A percentile compares a stretch with the other conserved stretches of the same genome.
phyloP scores from a whole-genome alignment of 1,284 basidiomycete species.

The Marasmius tenuissimus region DNA sequence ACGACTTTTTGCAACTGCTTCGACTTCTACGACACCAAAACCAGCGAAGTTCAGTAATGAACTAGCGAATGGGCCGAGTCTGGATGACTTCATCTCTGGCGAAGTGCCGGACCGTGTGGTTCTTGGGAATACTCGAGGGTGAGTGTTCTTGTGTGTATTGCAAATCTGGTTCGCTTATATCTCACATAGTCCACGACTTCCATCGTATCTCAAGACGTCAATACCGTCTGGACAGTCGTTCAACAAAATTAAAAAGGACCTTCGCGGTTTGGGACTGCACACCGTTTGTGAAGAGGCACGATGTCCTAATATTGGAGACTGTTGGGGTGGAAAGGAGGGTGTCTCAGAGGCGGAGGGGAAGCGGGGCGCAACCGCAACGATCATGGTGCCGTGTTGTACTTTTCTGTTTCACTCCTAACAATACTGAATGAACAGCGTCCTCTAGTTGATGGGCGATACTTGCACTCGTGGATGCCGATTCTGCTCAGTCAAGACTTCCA shows the following conservation, averaged over 20 bases:
- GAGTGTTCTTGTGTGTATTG: slow-evolving; percentile 23
- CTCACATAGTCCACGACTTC: slow-evolving; percentile 76
- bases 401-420: not conserved
- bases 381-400: slow-evolving; percentile 73
- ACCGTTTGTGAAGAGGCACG: slow-evolving; percentile 99
- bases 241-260: slow-evolving; percentile 92
- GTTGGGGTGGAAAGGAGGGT: slow-evolving; percentile 91
- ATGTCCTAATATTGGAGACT: slow-evolving; percentile 99
- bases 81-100: slow-evolving; percentile 85
- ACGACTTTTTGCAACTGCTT: slow-evolving; percentile 60
- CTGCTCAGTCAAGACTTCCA: slow-evolving; percentile 96
- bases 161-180: not conserved
- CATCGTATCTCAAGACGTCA: slow-evolving; percentile 90
- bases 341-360: slow-evolving; percentile 75
- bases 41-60: slow-evolving; percentile 49
- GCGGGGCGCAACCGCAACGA: slow-evolving; percentile 93
- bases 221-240: slow-evolving; percentile 91
- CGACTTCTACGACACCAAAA: slow-evolving; percentile 39
- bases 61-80: slow-evolving; percentile 71
- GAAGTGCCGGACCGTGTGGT: slow-evolving; percentile 65
- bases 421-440: not conserved
- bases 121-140: slow-evolving; percentile 81
- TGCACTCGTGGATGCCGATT: slow-evolving; percentile 98
- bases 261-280: slow-evolving; percentile 88
- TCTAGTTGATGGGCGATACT: slow-evolving; percentile 97